phyloP scores from a whole-genome alignment of 352 stramenopile genomes.

The Globisporangium barbulae region DNA sequence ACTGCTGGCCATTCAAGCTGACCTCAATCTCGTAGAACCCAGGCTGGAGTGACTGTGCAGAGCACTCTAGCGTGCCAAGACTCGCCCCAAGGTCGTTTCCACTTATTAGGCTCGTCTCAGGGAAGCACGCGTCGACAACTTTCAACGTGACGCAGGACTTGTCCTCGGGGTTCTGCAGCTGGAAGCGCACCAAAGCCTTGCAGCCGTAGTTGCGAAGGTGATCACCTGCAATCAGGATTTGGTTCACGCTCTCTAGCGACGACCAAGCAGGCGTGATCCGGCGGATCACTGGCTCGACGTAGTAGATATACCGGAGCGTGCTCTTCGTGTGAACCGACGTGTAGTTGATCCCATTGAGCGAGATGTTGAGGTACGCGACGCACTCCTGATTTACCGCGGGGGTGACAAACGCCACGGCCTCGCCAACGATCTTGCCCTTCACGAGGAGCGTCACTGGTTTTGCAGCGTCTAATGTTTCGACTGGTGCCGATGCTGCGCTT shows the following conservation, averaged over 20 bases:
- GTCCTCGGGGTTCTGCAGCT: slow-evolving; percentile 29
- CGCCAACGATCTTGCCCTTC: slow-evolving; percentile 54
- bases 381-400: slow-evolving; percentile 37
- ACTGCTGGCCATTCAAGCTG: slow-evolving; percentile 70
- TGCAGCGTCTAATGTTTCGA: background rate
- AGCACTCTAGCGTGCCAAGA: slow-evolving; percentile 22
- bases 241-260: slow-evolving; percentile 28
- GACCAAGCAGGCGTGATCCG: slow-evolving; percentile 51
- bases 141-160: slow-evolving; percentile 13
- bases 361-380: slow-evolving; percentile 55
- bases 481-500: background rate
- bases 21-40: slow-evolving; percentile 64
- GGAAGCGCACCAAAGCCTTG: slow-evolving; percentile 40
- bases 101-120: background rate
- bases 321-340: slow-evolving; percentile 39
- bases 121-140: slow-evolving; percentile 31
- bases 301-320: slow-evolving; percentile 57
- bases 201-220: slow-evolving; percentile 54
- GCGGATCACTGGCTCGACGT: slow-evolving; percentile 44
- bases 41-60: slow-evolving; percentile 28
- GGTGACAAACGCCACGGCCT: slow-evolving; percentile 50
- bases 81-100: slow-evolving; percentile 6
- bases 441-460: slow-evolving; percentile 26
- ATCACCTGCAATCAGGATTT: slow-evolving; percentile 41
- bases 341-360: slow-evolving; percentile 77